phyloP scores from a whole-genome alignment of 345 rosid genomes.

The Limnanthes douglasii region DNA sequence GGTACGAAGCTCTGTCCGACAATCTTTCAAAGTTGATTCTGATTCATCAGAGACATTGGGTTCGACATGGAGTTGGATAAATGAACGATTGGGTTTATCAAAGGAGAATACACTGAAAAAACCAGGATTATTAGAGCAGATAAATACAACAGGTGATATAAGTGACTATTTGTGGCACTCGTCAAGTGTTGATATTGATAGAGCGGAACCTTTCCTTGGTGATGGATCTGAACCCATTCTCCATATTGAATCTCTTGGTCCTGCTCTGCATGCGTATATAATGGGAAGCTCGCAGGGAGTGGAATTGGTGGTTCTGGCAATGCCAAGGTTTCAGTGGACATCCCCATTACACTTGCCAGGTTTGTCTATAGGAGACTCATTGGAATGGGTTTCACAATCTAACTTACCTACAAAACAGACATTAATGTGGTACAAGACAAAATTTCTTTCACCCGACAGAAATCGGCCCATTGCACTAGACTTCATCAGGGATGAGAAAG shows the following conservation, averaged over 20 bases:
- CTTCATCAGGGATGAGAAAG: constrained; percentile 78
- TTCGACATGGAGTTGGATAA: constrained; percentile 64
- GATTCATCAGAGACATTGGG: constrained; percentile 28
- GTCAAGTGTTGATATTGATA: constrained; percentile 30
- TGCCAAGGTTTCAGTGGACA: constrained; percentile 42
- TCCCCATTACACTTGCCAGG: constrained; percentile 45
- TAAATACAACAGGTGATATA: constrained; percentile 71
- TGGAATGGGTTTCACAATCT: constrained; percentile 54
- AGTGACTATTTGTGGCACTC: constrained; percentile 96
- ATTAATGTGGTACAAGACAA: constrained; percentile 90
- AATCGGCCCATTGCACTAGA: constrained; percentile 63
- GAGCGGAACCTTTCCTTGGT: constrained; percentile 38
- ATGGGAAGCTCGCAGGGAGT: constrained; percentile 68
- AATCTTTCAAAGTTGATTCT: constrained; percentile 23
- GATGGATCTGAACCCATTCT: constrained; percentile 63
- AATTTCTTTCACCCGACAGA: constrained; percentile 54
- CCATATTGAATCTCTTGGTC: constrained; percentile 78
- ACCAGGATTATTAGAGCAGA: constrained; percentile 72
- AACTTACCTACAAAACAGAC: constrained; percentile 65
- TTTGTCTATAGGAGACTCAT: constrained; percentile 47
- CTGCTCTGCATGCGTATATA: constrained; percentile 60
- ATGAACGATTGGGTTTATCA: constrained; percentile 77
- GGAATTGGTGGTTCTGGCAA: constrained; percentile 12
- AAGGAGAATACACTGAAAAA: constrained; percentile 40
- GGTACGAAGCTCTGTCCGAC: constrained; percentile 29